Conservation (phyloP, 768 basidiomycete species). For the Naganishia vaughanmartiniae region DNA sequence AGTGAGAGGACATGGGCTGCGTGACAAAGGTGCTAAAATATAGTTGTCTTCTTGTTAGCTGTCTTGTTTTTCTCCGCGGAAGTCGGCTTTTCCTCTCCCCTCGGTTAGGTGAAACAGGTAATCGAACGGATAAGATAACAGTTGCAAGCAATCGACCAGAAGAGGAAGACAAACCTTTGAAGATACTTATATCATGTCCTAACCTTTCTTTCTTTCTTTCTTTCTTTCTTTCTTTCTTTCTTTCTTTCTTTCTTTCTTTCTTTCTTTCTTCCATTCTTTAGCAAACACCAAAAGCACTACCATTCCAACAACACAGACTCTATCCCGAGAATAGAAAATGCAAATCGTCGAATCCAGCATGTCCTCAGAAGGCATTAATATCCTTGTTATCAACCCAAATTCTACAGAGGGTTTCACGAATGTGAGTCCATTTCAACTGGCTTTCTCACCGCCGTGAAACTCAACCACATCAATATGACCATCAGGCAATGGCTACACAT, state of each 20-base stretch:
- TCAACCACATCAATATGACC: neutral
- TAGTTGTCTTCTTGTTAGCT: too few species aligned
- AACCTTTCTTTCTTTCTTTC: too few species aligned
- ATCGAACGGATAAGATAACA: conserved; percentile 1
- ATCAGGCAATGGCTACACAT: conserved; percentile 10
- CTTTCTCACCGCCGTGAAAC: neutral
- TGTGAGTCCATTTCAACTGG: conserved; percentile 1
- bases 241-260: too few species aligned
- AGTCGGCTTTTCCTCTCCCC: neutral
- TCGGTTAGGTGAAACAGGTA: neutral
- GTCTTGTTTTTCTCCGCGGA: neutral
- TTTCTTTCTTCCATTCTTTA: too few species aligned
- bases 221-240: too few species aligned
- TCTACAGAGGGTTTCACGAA: conserved; percentile 36
- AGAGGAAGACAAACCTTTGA: neutral
- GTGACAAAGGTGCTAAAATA: too few species aligned
- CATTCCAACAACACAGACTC: too few species aligned
- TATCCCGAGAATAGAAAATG: neutral
- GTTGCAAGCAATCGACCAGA: neutral
- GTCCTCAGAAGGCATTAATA: conserved; percentile 12
- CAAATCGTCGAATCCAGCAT: conserved; percentile 6
- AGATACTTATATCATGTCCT: too few species aligned
- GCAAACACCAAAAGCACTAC: too few species aligned
- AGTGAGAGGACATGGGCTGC: too few species aligned
- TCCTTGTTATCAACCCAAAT: conserved; percentile 40